These are phyloP conservation scores for Wickerhamiella slavikovae DNA, from an alignment of 805 yeast genomes.

Conservation along the genomic window DNA sequence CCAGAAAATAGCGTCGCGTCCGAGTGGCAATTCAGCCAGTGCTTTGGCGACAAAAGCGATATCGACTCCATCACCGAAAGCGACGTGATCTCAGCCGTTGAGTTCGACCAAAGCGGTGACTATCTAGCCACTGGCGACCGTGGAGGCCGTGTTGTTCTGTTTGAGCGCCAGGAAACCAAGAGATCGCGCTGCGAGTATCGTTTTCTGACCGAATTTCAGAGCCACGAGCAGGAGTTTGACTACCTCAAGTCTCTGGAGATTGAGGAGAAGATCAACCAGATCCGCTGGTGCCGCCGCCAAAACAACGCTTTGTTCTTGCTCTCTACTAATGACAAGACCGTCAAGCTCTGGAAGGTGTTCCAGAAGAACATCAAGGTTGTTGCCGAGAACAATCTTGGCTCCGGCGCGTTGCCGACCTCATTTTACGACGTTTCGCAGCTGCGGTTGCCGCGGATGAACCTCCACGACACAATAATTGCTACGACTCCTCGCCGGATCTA, in stretches of 20 bases:
- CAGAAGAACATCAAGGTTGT: conserved; percentile 85
- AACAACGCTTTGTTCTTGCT: conserved; percentile 80
- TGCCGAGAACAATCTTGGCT: conserved; percentile 66
- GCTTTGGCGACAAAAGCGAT: conserved; percentile 98
- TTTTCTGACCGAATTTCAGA: conserved; percentile 90
- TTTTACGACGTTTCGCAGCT: conserved; percentile 23
- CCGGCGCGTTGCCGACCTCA: conserved; percentile 16
- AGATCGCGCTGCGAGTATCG: conserved; percentile 54
- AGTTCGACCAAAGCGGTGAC: conserved; percentile 87
- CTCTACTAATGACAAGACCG: conserved; percentile 94
- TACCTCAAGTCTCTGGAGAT: conserved; percentile 88
- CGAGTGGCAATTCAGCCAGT: conserved; percentile 78
- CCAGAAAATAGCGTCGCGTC: conserved; percentile 16
- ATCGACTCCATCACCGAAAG: conserved; percentile 90
- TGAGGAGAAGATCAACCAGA: conserved; percentile 90
- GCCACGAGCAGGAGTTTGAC: conserved; percentile 97
- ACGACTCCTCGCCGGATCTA: conserved; percentile 85
- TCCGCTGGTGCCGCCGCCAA: conserved; percentile 81
- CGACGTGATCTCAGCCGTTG: conserved; percentile 91
- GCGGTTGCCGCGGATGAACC: conserved; percentile 69
- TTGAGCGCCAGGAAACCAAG: conserved; percentile 53
- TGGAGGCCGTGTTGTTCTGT: conserved; percentile 93
- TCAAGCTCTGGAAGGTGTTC: conserved; percentile 89
- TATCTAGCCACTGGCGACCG: conserved; percentile 95
- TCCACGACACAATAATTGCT: conserved; percentile 86